Evolutionary conservation across 2,329 filamentous ascomycete genomes (phyloP).

Genomic region (Aspergillus fijiensis): DNA sequence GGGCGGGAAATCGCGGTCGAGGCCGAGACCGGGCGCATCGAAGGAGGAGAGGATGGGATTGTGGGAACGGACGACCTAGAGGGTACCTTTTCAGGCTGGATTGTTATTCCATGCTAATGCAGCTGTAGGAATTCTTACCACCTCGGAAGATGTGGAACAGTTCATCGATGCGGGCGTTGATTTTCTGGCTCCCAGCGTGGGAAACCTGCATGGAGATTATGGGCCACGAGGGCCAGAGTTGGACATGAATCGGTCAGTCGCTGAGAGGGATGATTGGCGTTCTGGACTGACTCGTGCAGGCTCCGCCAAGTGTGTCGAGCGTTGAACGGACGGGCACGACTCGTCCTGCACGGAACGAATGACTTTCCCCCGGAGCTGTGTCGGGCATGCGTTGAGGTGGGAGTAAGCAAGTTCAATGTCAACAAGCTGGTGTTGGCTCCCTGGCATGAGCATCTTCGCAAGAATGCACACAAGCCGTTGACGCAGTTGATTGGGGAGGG

Average conservation of each 20-base stretch:
- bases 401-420: slow-evolving; percentile 56
- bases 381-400: slow-evolving; percentile 50
- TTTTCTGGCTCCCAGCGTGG: slow-evolving; percentile 69
- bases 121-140: slow-evolving; percentile 56
- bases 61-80: slow-evolving; percentile 61
- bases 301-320: slow-evolving; percentile 49
- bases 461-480: slow-evolving; percentile 48
- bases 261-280: background rate
- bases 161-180: slow-evolving; percentile 69
- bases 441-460: slow-evolving; percentile 41
- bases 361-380: slow-evolving; percentile 53
- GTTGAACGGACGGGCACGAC: slow-evolving; percentile 47
- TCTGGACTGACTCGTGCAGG: slow-evolving; percentile 33
- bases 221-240: slow-evolving; percentile 60
- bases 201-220: slow-evolving; percentile 71
- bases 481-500: slow-evolving; percentile 53
- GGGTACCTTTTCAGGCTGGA: slow-evolving; percentile 22
- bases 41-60: slow-evolving; percentile 70
- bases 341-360: slow-evolving; percentile 58
- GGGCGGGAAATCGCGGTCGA: slow-evolving; percentile 63
- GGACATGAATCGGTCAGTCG: slow-evolving; percentile 37
- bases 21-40: slow-evolving; percentile 67
- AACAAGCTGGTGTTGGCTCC: slow-evolving; percentile 53
- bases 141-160: slow-evolving; percentile 64
- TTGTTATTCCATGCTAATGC: background rate